A percentile compares a stretch with the other conserved stretches of the same genome.
These are phyloP conservation scores for Cerioporus squamosus DNA, from an alignment of 1,284 basidiomycete species.

Conservation along the genomic window DNA sequence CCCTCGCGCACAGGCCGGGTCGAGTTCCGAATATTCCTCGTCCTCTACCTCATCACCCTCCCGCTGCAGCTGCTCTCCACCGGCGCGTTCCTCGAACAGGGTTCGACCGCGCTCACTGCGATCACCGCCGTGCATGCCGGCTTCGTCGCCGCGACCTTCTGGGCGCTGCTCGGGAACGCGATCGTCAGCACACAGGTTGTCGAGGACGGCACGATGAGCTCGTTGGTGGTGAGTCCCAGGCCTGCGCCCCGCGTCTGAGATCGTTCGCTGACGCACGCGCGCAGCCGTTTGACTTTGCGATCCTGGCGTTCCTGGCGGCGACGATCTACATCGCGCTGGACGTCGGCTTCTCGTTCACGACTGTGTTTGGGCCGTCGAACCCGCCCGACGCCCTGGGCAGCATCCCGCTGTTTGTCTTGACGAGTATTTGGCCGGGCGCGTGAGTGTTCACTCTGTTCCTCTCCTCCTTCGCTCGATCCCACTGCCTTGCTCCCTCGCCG, in stretches of 20 bases:
- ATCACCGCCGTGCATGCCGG: slow-evolving; percentile 79
- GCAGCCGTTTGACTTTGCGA: slow-evolving; percentile 68
- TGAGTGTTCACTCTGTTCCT: slow-evolving; percentile 43
- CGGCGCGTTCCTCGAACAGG: slow-evolving; percentile 77
- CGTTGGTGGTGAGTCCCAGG: slow-evolving; percentile 53
- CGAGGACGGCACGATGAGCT: slow-evolving; percentile 80
- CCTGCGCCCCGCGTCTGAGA: slow-evolving; percentile 38
- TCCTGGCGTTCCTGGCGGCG: slow-evolving; percentile 65
- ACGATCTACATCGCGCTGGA: slow-evolving; percentile 84
- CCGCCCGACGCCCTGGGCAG: slow-evolving; percentile 61
- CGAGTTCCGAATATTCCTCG: slow-evolving; percentile 69
- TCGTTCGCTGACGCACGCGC: too few relatives aligned
- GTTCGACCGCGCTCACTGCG: slow-evolving; percentile 65
- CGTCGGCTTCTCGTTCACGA: slow-evolving; percentile 66
- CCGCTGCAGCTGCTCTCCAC: slow-evolving; percentile 81
- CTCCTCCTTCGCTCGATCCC: not conserved
- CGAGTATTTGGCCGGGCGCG: slow-evolving; percentile 84
- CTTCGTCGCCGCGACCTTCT: slow-evolving; percentile 73
- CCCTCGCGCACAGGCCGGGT: slow-evolving; percentile 55
- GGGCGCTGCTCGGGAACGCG: slow-evolving; percentile 78
- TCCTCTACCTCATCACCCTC: slow-evolving; percentile 71
- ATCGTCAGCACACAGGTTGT: slow-evolving; percentile 83
- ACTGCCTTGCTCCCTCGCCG: too few relatives aligned
- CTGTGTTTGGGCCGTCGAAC: slow-evolving; percentile 60
- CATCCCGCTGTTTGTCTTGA: slow-evolving; percentile 78